Conservation (phyloP, 441 rosid species). For the Cnidoscolus chayamansa region DNA sequence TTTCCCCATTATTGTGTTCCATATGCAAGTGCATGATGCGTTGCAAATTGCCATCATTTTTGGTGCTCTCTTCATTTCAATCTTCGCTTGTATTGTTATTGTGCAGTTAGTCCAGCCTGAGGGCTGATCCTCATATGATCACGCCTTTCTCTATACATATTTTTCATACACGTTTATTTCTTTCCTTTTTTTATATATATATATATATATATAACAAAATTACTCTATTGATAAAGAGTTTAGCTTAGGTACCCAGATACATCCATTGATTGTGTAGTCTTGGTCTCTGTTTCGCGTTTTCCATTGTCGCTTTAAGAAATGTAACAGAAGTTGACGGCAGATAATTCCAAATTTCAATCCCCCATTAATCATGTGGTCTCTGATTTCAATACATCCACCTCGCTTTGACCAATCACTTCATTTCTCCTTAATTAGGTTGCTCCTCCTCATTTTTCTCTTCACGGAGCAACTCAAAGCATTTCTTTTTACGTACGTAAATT, state of each 20-base stretch:
- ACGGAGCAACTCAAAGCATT: no score
- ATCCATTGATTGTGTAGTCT: not conserved
- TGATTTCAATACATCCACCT: not conserved
- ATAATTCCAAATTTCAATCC: not conserved
- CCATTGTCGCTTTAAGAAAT: not conserved
- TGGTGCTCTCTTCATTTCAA: not conserved
- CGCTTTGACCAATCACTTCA: no score
- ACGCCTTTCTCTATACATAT: no score
- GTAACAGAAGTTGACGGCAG: not conserved
- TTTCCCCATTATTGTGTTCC: constrained; percentile 21
- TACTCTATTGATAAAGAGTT: no score
- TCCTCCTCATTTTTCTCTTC: no score
- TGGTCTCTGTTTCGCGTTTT: not conserved
- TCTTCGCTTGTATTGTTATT: not conserved
- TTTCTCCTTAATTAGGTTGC: no score
- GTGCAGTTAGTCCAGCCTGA: no score
- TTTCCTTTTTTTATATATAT: no score
- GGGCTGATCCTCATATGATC: no score
- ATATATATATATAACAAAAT: no score
- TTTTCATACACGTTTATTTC: no score
- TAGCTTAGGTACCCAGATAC: not conserved
- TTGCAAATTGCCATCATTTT: constrained; percentile 18
- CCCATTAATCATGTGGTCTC: not conserved
- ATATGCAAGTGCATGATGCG: constrained; percentile 25
- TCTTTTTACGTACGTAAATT: no score